These are phyloP conservation scores for Auriscalpium microsporum DNA, from an alignment of 768 basidiomycete genomes.

Conservation along the genomic window DNA sequence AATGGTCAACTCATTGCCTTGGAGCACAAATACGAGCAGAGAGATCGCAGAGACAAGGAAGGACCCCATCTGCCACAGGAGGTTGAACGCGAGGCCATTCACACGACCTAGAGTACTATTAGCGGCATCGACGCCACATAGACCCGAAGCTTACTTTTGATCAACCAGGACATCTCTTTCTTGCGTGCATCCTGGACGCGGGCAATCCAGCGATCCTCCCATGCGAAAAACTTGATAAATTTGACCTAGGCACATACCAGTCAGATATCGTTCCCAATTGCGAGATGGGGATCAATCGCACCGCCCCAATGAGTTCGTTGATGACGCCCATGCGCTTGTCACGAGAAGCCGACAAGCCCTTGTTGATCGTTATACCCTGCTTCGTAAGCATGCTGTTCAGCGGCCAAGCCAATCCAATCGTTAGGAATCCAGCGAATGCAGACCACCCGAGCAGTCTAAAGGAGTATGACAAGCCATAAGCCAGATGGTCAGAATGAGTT, in stretches of 20 bases:
- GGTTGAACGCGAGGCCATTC: slow-evolving; percentile 63
- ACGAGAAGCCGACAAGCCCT: slow-evolving; percentile 48
- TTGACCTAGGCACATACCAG: slow-evolving; percentile 35
- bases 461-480: too few relatives aligned
- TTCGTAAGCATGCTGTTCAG: slow-evolving; percentile 60
- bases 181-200: slow-evolving; percentile 56
- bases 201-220: slow-evolving; percentile 70
- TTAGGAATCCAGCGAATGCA: slow-evolving; percentile 68
- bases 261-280: too few relatives aligned
- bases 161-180: slow-evolving; percentile 68
- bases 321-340: slow-evolving; percentile 74
- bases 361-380: slow-evolving; percentile 51
- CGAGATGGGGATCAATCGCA: slow-evolving; percentile 12
- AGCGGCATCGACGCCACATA: too few relatives aligned
- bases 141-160: slow-evolving; percentile 29
- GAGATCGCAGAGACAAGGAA: slow-evolving; percentile 74
- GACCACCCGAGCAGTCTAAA: slow-evolving; percentile 53
- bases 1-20: slow-evolving; percentile 68
- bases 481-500: too few relatives aligned
- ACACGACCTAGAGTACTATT: slow-evolving; percentile 41
- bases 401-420: slow-evolving; percentile 59
- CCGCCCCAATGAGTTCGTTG: slow-evolving; percentile 68
- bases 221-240: slow-evolving; percentile 81
- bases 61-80: slow-evolving; percentile 70
- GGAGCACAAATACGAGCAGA: slow-evolving; percentile 66